Evolutionary conservation across 1,139 yeast species (phyloP).

Genomic region (Pichia sp.): DNA sequence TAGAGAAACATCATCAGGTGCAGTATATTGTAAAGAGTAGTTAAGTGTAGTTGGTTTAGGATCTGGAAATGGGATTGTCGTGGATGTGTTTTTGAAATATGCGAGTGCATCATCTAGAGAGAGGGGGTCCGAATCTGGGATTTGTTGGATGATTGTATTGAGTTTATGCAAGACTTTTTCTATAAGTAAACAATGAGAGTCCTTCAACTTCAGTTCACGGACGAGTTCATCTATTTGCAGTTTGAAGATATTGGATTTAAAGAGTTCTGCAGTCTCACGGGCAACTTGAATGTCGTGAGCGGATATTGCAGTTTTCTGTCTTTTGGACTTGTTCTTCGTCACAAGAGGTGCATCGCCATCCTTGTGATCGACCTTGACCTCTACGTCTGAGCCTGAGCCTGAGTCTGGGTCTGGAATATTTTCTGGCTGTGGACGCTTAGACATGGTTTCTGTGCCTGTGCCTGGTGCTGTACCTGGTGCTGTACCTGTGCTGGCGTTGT

Average conservation of each 20-base stretch:
- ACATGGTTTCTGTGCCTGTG: too few relatives aligned
- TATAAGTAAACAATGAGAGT: constrained; percentile 53
- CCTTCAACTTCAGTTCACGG: constrained; percentile 70
- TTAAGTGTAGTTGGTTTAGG: constrained; percentile 65
- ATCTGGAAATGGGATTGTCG: constrained; percentile 79
- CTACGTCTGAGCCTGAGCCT: too few relatives aligned
- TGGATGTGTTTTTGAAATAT: constrained; percentile 38
- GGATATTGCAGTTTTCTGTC: constrained; percentile 30
- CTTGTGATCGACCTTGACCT: too few relatives aligned
- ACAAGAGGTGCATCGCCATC: too few relatives aligned
- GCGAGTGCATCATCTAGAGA: constrained; percentile 47
- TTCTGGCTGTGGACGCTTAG: too few relatives aligned
- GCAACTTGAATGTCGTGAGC: constrained; percentile 90
- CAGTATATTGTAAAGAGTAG: constrained; percentile 59
- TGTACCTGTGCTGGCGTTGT: too few relatives aligned
- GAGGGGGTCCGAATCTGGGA: constrained; percentile 49
- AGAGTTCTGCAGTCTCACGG: constrained; percentile 86
- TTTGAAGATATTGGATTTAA: constrained; percentile 91
- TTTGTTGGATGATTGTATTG: constrained; percentile 58
- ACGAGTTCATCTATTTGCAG: constrained; percentile 87
- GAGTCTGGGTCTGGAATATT: too few relatives aligned
- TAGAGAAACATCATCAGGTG: constrained; percentile 73
- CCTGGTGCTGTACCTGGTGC: too few relatives aligned
- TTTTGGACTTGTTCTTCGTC: too few relatives aligned
- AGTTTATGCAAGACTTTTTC: constrained; percentile 75